Evolutionary conservation across 164 flowering plant genomes (phyloP).

Genomic region (Berberis thunbergii): DNA sequence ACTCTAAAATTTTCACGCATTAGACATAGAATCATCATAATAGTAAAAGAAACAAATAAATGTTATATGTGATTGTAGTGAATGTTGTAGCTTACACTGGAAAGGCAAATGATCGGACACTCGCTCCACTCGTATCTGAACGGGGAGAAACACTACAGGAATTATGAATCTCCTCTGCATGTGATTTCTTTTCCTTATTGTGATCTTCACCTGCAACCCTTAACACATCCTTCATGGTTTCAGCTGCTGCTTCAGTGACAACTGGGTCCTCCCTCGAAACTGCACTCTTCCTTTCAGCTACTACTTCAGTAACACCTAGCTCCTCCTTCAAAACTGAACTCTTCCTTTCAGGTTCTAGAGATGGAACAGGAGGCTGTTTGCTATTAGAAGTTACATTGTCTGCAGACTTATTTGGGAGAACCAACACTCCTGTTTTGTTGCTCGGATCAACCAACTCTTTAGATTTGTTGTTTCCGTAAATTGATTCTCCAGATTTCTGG

Average conservation of each 20-base stretch:
- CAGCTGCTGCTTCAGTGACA: conserved; percentile 13
- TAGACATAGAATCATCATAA: neutral
- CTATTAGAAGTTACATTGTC: no score
- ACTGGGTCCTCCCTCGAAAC: conserved; percentile 5
- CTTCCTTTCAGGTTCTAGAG: conserved; percentile 1
- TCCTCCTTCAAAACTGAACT: conserved; percentile 6
- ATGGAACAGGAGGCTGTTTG: conserved; percentile 1
- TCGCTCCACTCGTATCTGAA: conserved; percentile 35
- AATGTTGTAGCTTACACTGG: conserved; percentile 43
- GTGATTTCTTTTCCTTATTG: neutral
- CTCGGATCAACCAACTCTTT: neutral
- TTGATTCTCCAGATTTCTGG: conserved; percentile 17
- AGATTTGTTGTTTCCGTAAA: conserved; percentile 7
- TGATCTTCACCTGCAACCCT: conserved; percentile 12
- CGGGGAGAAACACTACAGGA: conserved; percentile 22
- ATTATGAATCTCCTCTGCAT: conserved; percentile 1
- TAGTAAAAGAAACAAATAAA: neutral
- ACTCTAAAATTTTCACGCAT: neutral
- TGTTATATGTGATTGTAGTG: neutral
- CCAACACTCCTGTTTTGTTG: conserved; percentile 14
- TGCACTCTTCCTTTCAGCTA: conserved; percentile 18
- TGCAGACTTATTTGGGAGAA: conserved; percentile 12
- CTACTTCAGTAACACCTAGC: conserved; percentile 6
- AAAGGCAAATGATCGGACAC: conserved; percentile 40
- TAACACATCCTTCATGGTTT: conserved; percentile 13